Evolutionary conservation across 495 filamentous ascomycete genomes (phyloP).

Genomic region (Penicillium odoratum): DNA sequence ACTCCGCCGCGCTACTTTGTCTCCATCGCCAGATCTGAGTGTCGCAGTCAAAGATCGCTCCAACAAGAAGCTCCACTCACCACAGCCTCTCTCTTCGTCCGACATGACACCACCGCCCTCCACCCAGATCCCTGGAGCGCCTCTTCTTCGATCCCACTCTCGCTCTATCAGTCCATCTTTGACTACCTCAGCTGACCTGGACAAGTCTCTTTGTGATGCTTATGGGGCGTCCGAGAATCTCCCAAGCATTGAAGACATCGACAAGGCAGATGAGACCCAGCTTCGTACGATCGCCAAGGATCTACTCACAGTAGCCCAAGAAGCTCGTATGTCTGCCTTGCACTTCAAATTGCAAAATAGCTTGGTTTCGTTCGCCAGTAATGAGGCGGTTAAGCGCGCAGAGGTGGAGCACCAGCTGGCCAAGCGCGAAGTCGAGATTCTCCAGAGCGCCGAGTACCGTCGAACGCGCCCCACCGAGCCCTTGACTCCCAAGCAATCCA

Average conservation of each 20-base stretch:
- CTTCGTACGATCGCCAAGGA: conserved; percentile 61
- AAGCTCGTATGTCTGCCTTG: conserved; percentile 76
- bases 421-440: conserved; percentile 83
- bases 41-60: conserved; percentile 28
- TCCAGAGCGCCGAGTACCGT: conserved; percentile 60
- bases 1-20: conserved; percentile 36
- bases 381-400: conserved; percentile 82
- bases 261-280: conserved; percentile 56
- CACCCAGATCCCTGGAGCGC: conserved; percentile 57
- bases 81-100: conserved; percentile 42
- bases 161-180: conserved; percentile 39
- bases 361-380: conserved; percentile 80
- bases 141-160: conserved; percentile 41
- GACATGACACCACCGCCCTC: conserved; percentile 76
- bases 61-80: conserved; percentile 39
- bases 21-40: conserved; percentile 44
- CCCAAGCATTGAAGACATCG: conserved; percentile 65
- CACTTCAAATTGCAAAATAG: conserved; percentile 93
- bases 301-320: conserved; percentile 51
- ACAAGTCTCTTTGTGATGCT: conserved; percentile 52
- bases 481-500: conserved; percentile 28
- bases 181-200: conserved; percentile 60
- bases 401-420: conserved; percentile 92
- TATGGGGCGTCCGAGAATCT: conserved; percentile 52
- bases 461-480: conserved; percentile 39